Evolutionary conservation across 805 yeast genomes (phyloP).

Genomic region (Candida xiaguanensis): DNA sequence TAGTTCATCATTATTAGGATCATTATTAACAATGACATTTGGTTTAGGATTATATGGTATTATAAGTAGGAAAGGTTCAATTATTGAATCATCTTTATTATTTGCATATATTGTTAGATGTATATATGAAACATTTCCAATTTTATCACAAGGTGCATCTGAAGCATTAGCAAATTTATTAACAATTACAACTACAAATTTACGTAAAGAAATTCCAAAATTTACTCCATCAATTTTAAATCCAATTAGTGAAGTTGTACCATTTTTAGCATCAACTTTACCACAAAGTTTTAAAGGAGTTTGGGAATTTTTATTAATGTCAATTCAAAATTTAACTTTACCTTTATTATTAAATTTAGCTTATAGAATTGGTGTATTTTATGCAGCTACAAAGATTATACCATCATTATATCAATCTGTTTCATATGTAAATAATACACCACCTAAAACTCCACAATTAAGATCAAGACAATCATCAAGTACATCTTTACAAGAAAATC

Average conservation of each 20-base stretch:
- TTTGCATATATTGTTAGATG: slow-evolving; percentile 91
- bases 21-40: slow-evolving; percentile 70
- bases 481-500: slow-evolving; percentile 16
- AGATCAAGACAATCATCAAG: slow-evolving; percentile 32
- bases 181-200: slow-evolving; percentile 30
- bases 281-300: slow-evolving; percentile 51
- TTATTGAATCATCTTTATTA: slow-evolving; percentile 82
- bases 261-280: slow-evolving; percentile 49
- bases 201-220: slow-evolving; percentile 31
- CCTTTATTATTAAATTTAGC: slow-evolving; percentile 79
- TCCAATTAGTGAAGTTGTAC: slow-evolving; percentile 31
- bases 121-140: slow-evolving; percentile 89
- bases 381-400: slow-evolving; percentile 89
- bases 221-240: slow-evolving; percentile 34
- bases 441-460: slow-evolving; percentile 38
- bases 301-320: slow-evolving; percentile 50
- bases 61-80: slow-evolving; percentile 76
- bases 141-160: slow-evolving; percentile 56
- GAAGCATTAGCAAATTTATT: slow-evolving; percentile 28
- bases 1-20: slow-evolving; percentile 82
- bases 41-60: slow-evolving; percentile 82
- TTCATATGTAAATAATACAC: slow-evolving; percentile 33
- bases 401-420: slow-evolving; percentile 61
- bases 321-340: slow-evolving; percentile 66
- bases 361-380: slow-evolving; percentile 80